Percentiles rank a stretch among this genome's conserved stretches.
phyloP scores from a whole-genome alignment of 2,329 filamentous ascomycete genomes.

The Phyllosticta paracitricarpa region DNA sequence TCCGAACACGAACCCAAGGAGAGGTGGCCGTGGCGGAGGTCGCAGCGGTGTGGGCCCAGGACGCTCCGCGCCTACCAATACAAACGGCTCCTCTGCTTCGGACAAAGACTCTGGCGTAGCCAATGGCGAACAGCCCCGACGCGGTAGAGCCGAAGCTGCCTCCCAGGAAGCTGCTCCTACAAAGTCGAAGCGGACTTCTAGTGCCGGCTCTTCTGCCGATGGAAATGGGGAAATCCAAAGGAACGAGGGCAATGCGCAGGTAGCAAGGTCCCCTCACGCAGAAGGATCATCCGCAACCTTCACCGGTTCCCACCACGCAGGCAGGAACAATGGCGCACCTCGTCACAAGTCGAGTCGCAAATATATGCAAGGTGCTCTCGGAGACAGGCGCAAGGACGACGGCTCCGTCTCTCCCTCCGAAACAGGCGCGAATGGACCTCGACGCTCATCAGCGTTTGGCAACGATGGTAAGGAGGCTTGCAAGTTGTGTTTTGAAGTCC shows the following conservation, averaged over 20 bases:
- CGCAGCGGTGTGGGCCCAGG: conserved; percentile 44
- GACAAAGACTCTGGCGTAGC: conserved; percentile 26
- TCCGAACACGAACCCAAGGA: conserved; percentile 36
- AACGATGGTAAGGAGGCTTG: background rate
- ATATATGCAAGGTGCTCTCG: background rate
- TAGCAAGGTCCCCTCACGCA: conserved; percentile 4
- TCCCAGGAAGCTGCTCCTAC: conserved; percentile 20
- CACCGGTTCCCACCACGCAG: background rate
- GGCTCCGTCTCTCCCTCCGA: conserved; percentile 7
- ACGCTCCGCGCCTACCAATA: conserved; percentile 26
- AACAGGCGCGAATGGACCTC: conserved; percentile 16
- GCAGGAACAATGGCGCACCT: conserved; percentile 1
- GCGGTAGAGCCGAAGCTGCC: conserved; percentile 21
- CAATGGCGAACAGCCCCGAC: conserved; percentile 24
- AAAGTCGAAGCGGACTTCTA: conserved; percentile 26
- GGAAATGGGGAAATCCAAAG: conserved; percentile 16
- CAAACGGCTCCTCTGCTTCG: conserved; percentile 26
- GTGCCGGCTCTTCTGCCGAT: conserved; percentile 19
- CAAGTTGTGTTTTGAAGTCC: background rate
- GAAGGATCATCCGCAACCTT: background rate
- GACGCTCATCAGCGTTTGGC: conserved; percentile 20
- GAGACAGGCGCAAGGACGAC: conserved; percentile 8
- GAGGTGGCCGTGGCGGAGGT: conserved; percentile 40
- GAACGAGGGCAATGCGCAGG: conserved; percentile 14
- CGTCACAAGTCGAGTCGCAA: conserved; percentile 7